Conservation (phyloP, 257 asterid genomes). For the Plectranthus barbatus region DNA sequence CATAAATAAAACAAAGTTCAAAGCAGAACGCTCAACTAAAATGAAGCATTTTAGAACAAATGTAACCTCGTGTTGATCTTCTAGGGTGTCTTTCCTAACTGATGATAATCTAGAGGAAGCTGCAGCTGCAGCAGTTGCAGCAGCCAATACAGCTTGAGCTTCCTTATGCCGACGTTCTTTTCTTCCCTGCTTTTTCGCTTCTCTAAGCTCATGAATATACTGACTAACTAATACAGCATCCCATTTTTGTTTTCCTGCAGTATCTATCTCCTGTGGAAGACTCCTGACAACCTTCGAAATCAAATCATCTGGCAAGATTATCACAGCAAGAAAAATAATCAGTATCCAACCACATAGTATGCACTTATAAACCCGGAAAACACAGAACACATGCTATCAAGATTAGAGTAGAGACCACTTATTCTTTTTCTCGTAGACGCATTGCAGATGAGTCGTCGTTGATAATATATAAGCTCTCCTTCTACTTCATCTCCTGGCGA, state of each 20-base stretch:
- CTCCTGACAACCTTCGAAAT: conserved; percentile 54
- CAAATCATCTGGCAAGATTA: conserved; percentile 54
- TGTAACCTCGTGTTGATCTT: conserved; percentile 63
- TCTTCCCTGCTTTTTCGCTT: conserved; percentile 88
- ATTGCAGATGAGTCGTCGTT: conserved; percentile 50
- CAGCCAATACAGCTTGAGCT: conserved; percentile 95
- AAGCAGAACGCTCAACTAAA: neutral
- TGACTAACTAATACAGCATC: conserved; percentile 74
- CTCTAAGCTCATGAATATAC: conserved; percentile 71
- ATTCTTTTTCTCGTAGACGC: conserved; percentile 43
- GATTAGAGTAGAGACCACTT: conserved; percentile 49
- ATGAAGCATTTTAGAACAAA: neutral
- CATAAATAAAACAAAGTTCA: neutral
- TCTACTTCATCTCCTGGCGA: conserved; percentile 91
- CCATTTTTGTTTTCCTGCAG: conserved; percentile 65
- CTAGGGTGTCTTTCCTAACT: conserved; percentile 67
- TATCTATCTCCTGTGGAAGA: conserved; percentile 68
- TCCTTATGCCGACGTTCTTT: conserved; percentile 92
- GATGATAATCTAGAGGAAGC: conserved; percentile 85
- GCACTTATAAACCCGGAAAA: neutral
- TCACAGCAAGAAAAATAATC: conserved; percentile 6
- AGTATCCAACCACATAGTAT: conserved; percentile 9
- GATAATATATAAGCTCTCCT: conserved; percentile 82
- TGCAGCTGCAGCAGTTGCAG: conserved; percentile 99
- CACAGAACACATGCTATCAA: conserved; percentile 3